Conservation (phyloP, 495 filamentous ascomycete genomes). For the Penicillium crystallinum region DNA sequence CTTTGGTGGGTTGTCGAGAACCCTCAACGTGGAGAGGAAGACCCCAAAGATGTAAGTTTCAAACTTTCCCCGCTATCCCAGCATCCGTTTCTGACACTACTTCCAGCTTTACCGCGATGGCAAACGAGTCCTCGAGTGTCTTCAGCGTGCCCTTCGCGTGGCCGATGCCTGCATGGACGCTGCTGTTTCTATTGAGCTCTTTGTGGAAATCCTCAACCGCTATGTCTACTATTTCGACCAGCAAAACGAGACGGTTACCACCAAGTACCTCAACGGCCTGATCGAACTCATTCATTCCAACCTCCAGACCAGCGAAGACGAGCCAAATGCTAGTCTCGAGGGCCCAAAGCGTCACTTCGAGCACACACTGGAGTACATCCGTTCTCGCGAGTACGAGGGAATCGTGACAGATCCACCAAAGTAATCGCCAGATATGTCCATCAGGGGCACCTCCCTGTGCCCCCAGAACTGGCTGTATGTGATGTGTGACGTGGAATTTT, state of each 20-base stretch:
- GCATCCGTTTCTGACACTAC: conserved; percentile 5
- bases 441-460: background rate
- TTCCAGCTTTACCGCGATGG: conserved; percentile 88
- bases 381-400: conserved; percentile 86
- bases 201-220: conserved; percentile 95
- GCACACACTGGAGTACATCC: conserved; percentile 89
- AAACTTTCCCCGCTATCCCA: background rate
- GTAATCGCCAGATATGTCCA: conserved; percentile 12
- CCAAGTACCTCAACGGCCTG: conserved; percentile 95
- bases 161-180: conserved; percentile 99
- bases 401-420: conserved; percentile 66
- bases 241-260: conserved; percentile 96
- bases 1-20: conserved; percentile 97
- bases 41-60: conserved; percentile 71
- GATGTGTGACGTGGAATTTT: conserved; percentile 4
- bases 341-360: conserved; percentile 87
- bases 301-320: conserved; percentile 69
- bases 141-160: conserved; percentile 91
- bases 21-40: conserved; percentile 72
- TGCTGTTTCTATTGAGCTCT: conserved; percentile 94
- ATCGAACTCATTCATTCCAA: conserved; percentile 98
- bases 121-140: conserved; percentile 91
- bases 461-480: background rate
- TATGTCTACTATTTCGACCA: conserved; percentile 99
- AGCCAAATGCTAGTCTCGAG: conserved; percentile 69